These are phyloP conservation scores for Cytospora leucostoma DNA, from an alignment of 2,329 filamentous ascomycete genomes.

Conservation along the genomic window DNA sequence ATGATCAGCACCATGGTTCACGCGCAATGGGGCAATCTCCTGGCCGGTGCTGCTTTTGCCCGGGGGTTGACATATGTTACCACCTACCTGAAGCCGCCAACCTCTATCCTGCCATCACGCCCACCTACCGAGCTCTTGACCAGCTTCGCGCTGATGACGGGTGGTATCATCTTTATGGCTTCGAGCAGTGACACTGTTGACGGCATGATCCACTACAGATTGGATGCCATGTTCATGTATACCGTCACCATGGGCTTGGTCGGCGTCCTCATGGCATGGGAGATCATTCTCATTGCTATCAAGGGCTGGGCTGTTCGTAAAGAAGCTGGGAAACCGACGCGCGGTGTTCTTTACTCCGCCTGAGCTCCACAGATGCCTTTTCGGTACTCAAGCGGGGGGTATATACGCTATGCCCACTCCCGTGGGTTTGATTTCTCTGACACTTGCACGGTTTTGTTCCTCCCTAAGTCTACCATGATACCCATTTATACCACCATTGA, in stretches of 20 bases:
- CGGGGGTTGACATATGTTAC: conserved; percentile 78
- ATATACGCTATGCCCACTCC: not conserved
- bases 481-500: conserved; percentile 24
- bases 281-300: conserved; percentile 73
- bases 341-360: conserved; percentile 16
- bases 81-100: conserved; percentile 77
- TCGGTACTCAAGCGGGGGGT: not conserved
- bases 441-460: not conserved
- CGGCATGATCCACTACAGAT: conserved; percentile 72
- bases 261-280: conserved; percentile 82
- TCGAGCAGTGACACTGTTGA: conserved; percentile 74
- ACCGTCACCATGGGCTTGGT: conserved; percentile 84
- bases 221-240: conserved; percentile 93
- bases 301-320: conserved; percentile 79
- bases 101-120: conserved; percentile 75
- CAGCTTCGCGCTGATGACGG: conserved; percentile 82
- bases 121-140: conserved; percentile 89
- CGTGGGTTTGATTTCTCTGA: not conserved
- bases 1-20: conserved; percentile 92
- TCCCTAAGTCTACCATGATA: conserved; percentile 22
- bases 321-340: conserved; percentile 38
- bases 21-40: conserved; percentile 86
- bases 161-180: conserved; percentile 89
- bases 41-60: conserved; percentile 78
- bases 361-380: not conserved